A percentile compares a stretch with the other conserved stretches of the same genome.
These are phyloP conservation scores for Scleromitrula shiraiana DNA, from an alignment of 2,329 filamentous ascomycete species.

Conservation along the genomic window DNA sequence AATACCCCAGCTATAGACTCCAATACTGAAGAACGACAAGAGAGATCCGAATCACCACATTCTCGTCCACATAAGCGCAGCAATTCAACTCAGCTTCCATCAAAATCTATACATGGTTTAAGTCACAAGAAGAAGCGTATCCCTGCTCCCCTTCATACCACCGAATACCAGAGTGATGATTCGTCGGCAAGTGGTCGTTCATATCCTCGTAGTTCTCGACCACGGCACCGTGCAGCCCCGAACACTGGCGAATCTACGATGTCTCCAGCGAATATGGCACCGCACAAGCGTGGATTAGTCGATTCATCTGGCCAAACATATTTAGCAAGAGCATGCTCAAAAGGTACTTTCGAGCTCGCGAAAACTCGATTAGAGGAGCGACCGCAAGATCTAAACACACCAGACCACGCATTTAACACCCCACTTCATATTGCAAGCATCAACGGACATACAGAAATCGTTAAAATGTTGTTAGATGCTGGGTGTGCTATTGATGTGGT, in stretches of 20 bases:
- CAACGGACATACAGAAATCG: constrained; percentile 78
- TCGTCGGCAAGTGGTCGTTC: constrained; percentile 54
- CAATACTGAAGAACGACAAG: constrained; percentile 16
- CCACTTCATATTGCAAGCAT: constrained; percentile 89
- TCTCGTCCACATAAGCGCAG: constrained; percentile 53
- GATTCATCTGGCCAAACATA: constrained; percentile 90
- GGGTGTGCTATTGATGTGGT: constrained; percentile 77
- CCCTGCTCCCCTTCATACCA: constrained; percentile 51
- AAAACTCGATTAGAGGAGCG: constrained; percentile 63
- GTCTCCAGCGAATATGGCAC: constrained; percentile 59
- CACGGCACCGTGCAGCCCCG: constrained; percentile 48
- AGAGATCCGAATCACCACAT: constrained; percentile 51
- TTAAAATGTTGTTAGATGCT: constrained; percentile 75
- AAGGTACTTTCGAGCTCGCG: constrained; percentile 72
- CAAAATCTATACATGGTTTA: constrained; percentile 46
- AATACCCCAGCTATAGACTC: constrained; percentile 15
- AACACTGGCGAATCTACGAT: constrained; percentile 51
- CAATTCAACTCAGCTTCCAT: constrained; percentile 53
- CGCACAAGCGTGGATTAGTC: constrained; percentile 78
- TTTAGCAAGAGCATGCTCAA: constrained; percentile 81
- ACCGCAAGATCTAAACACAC: constrained; percentile 79
- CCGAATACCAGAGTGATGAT: constrained; percentile 60
- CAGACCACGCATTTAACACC: constrained; percentile 93
- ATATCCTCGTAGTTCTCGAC: constrained; percentile 49
- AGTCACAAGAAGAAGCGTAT: constrained; percentile 53